Conservation (phyloP, 2,329 filamentous ascomycete genomes). For the Claviceps africana region DNA sequence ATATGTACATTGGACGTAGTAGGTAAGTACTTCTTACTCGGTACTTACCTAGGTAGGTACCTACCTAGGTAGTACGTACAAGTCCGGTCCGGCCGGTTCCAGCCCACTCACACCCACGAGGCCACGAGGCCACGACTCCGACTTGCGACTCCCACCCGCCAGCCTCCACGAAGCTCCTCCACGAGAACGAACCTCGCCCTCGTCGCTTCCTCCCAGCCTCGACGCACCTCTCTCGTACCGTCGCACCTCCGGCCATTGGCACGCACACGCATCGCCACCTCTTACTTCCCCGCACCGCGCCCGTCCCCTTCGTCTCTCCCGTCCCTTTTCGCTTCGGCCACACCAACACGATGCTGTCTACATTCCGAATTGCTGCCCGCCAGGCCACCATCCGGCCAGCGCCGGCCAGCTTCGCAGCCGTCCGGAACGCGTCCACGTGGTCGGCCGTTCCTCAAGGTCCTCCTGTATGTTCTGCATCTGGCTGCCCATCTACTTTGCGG, state of each 20-base stretch:
- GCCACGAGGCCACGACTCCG: no score
- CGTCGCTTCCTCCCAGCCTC: background rate
- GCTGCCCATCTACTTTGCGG: background rate
- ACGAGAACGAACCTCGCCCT: background rate
- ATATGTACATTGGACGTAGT: no score
- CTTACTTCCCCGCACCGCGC: background rate
- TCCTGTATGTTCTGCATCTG: conserved; percentile 53
- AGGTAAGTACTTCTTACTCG: no score
- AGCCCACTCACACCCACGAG: background rate
- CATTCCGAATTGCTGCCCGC: conserved; percentile 39
- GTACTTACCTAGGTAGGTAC: no score
- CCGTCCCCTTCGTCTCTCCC: background rate
- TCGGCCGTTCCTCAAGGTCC: conserved; percentile 83
- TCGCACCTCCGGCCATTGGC: background rate
- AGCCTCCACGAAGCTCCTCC: background rate
- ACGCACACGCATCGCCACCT: background rate
- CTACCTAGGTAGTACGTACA: no score
- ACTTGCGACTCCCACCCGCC: no score
- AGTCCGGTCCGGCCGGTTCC: no score
- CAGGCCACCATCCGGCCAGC: conserved; percentile 29
- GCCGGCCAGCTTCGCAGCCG: conserved; percentile 25
- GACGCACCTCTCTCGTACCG: background rate
- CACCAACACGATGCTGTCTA: conserved; percentile 40
- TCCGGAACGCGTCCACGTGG: conserved; percentile 66
- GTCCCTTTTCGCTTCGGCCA: background rate